A percentile compares a stretch with the other conserved stretches of the same genome.
Evolutionary conservation across 805 yeast species (phyloP).

Genomic region (Candida easanensis): DNA sequence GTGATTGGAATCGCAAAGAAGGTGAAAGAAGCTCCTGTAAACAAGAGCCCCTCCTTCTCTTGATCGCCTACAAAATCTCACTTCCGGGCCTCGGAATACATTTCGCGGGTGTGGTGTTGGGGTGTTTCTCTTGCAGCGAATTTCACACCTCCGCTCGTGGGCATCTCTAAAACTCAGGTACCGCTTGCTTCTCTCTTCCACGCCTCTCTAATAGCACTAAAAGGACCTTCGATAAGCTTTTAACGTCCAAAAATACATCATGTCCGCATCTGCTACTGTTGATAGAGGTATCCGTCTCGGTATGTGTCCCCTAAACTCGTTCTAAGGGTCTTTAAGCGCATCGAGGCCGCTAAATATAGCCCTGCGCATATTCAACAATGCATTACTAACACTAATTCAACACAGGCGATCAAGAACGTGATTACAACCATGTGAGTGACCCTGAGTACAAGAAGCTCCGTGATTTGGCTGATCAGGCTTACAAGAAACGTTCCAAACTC

Average conservation of each 20-base stretch:
- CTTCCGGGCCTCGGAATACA: no score
- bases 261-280: constrained; percentile 10
- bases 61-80: no score
- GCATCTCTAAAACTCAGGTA: no score
- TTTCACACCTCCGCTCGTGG: no score
- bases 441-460: constrained; percentile 61
- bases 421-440: constrained; percentile 75
- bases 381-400: neutral
- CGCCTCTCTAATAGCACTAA: no score
- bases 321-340: neutral
- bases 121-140: no score
- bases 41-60: no score
- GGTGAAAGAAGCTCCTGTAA: no score
- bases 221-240: no score
- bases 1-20: neutral
- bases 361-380: neutral
- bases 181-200: no score
- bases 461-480: constrained; percentile 65
- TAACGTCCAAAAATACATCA: neutral
- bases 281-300: constrained; percentile 18
- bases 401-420: constrained; percentile 33
- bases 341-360: neutral
- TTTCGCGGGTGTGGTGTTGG: no score
- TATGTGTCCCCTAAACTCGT: constrained; percentile 3
- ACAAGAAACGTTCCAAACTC: constrained; percentile 49